These are phyloP conservation scores for Yamadazyma dendronema DNA, from an alignment of 1,139 yeast species.

Conservation along the genomic window DNA sequence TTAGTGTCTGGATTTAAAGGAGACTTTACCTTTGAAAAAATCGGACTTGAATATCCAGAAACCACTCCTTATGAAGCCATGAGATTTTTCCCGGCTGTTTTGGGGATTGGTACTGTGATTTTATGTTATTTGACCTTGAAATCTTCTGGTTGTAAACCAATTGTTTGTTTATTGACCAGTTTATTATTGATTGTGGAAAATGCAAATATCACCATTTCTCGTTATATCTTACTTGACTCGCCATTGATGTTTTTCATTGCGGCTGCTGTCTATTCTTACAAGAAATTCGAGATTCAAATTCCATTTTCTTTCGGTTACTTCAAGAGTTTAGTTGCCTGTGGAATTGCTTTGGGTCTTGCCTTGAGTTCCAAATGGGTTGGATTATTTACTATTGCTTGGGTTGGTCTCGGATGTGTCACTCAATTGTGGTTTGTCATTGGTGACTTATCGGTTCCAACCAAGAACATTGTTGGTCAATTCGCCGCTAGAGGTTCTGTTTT, in stretches of 20 bases:
- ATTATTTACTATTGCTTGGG: conserved; percentile 89
- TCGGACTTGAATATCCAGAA: conserved; percentile 64
- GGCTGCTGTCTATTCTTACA: conserved; percentile 74
- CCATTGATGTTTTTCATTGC: conserved; percentile 92
- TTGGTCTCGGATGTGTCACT: conserved; percentile 70
- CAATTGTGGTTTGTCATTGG: conserved; percentile 90
- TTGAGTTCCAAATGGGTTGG: conserved; percentile 96
- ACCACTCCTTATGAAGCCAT: conserved; percentile 72
- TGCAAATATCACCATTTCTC: conserved; percentile 82
- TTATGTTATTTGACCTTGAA: conserved; percentile 79
- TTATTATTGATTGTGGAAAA: conserved; percentile 76
- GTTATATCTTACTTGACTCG: conserved; percentile 86
- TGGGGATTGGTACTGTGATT: conserved; percentile 79
- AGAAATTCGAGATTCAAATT: conserved; percentile 74
- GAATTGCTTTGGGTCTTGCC: conserved; percentile 84
- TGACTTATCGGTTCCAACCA: conserved; percentile 65
- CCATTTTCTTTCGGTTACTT: conserved; percentile 75
- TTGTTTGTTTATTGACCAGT: conserved; percentile 67
- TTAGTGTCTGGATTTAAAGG: conserved; percentile 75
- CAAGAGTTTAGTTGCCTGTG: conserved; percentile 68
- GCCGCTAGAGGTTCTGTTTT: conserved; percentile 56
- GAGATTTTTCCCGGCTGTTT: conserved; percentile 81
- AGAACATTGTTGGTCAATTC: conserved; percentile 52
- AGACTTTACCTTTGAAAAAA: conserved; percentile 65
- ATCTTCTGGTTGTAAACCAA: conserved; percentile 82